Conservation (phyloP, 306 rosid species). For the Rosa lucieae region DNA sequence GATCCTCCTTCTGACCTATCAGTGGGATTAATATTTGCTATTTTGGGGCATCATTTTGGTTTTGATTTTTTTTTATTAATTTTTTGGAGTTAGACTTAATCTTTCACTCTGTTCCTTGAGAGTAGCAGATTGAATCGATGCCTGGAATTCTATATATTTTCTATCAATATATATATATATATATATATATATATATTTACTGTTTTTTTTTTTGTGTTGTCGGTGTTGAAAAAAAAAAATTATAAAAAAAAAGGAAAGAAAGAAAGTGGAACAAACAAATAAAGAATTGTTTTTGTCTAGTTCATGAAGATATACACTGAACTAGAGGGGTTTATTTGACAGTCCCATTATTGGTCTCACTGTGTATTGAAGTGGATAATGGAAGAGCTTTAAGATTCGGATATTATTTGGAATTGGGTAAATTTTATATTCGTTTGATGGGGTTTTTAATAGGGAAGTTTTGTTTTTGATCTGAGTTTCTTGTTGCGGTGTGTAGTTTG, state of each 20-base stretch:
- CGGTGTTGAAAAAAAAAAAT: background rate
- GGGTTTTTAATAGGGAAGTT: background rate
- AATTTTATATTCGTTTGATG: slow-evolving; percentile 3
- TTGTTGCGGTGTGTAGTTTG: background rate
- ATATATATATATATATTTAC: background rate
- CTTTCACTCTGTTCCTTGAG: slow-evolving; percentile 25
- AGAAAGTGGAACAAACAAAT: background rate
- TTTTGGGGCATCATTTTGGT: slow-evolving; percentile 16
- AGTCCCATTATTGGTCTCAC: slow-evolving; percentile 2
- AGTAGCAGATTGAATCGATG: slow-evolving; percentile 40
- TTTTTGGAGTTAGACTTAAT: slow-evolving; percentile 26
- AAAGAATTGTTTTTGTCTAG: background rate
- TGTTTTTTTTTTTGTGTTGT: slow-evolving; percentile 10
- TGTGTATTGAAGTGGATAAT: slow-evolving; percentile 18
- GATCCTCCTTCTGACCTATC: slow-evolving; percentile 37
- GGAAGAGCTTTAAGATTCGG: slow-evolving; percentile 17
- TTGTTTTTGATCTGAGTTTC: background rate
- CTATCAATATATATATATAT: background rate
- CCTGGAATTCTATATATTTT: slow-evolving; percentile 13
- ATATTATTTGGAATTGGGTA: slow-evolving; percentile 9
- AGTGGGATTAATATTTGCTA: slow-evolving; percentile 18
- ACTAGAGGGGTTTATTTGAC: slow-evolving; percentile 14
- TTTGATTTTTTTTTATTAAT: background rate
- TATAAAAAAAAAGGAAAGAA: no score
- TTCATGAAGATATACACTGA: slow-evolving; percentile 9